Base-by-base conservation (phyloP, 2,329 filamentous ascomycete species). In the Fusarium sp. region DNA sequence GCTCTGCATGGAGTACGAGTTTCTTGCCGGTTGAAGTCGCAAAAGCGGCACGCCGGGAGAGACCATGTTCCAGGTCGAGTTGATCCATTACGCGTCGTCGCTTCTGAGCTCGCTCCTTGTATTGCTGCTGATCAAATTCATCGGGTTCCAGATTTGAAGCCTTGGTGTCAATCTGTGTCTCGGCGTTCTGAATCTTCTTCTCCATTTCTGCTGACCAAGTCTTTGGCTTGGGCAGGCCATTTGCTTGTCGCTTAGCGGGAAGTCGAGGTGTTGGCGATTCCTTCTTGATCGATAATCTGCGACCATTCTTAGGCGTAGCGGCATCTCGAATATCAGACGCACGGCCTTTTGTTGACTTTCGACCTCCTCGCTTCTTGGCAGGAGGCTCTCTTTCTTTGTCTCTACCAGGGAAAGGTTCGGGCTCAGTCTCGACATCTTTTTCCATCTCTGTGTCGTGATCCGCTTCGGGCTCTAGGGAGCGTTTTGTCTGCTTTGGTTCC, bases 1-100 rank as follows among this genome's bases (percentile, higher is more conserved):
- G 87, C 57, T 91, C 88, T 56, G 92, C 90, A 77, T 96, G 93
- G 47, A 86, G 86, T 61, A 87, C 86, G 57, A 98, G 89, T 60
- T 91, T 91, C 81, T 80, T 91, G 77, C 81, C 89, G 81, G 84
- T 88, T 78, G 78, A 86, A 75, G 80, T 88, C 82, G 82, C 89
- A 84, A 86, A 92, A 82, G 93, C 91, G 54, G 80, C 81, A 50
- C 88, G 85, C 67, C 91, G 86, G 76, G 88, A 85, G 82, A 92
- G 92, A 74, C 90, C 90, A 77, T 92, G 92, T 37, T 85, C 82
- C 25, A 83, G 79, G 77, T 98, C 95, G 1, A 84, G 82, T 9
- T 87, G 84, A 47, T 91, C 88, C 66, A 94, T 86, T 38, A 94
- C 89, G 25, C 91, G 84, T 37, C 89, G 88, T 56, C 95, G 92